Percentiles rank a stretch among this genome's conserved stretches.
Evolutionary conservation across 1,139 yeast genomes (phyloP).

Genomic region (Kazachstania sp.): DNA sequence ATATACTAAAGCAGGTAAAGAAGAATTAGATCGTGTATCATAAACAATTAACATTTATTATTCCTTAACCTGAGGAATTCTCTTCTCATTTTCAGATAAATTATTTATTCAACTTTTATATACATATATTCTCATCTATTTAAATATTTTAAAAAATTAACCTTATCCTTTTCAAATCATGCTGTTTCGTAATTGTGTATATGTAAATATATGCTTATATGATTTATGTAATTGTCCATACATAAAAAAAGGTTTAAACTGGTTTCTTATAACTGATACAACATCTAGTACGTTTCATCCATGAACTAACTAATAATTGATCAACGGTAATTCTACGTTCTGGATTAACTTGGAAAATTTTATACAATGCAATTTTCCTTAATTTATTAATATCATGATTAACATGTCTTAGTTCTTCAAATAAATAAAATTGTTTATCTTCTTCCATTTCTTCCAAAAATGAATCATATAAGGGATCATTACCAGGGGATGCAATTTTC

Average conservation of each 20-base stretch:
- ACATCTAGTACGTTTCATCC: conserved; percentile 45
- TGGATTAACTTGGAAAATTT: conserved; percentile 51
- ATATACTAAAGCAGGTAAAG: conserved; percentile 97
- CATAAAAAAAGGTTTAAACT: too few relatives aligned
- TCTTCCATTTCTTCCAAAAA: conserved; percentile 31
- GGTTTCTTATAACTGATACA: conserved; percentile 33
- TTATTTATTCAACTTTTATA: conserved; percentile 1
- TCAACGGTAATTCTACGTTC: conserved; percentile 37
- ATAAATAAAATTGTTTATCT: conserved; percentile 28
- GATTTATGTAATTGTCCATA: neutral
- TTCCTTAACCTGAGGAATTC: too few relatives aligned
- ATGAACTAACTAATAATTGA: conserved; percentile 40
- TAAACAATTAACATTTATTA: neutral
- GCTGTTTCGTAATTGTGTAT: too few relatives aligned
- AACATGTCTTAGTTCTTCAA: conserved; percentile 32
- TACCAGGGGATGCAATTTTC: conserved; percentile 38
- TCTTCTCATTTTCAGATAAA: neutral
- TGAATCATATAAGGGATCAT: conserved; percentile 24
- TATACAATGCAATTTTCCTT: conserved; percentile 47
- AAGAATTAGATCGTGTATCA: conserved; percentile 57
- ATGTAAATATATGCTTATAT: neutral
- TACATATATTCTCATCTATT: neutral
- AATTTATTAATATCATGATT: conserved; percentile 32
- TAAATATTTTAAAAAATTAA: neutral
- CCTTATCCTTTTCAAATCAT: too few relatives aligned